phyloP scores from a whole-genome alignment of 257 asterid species.

The Penstemon newberryi region DNA sequence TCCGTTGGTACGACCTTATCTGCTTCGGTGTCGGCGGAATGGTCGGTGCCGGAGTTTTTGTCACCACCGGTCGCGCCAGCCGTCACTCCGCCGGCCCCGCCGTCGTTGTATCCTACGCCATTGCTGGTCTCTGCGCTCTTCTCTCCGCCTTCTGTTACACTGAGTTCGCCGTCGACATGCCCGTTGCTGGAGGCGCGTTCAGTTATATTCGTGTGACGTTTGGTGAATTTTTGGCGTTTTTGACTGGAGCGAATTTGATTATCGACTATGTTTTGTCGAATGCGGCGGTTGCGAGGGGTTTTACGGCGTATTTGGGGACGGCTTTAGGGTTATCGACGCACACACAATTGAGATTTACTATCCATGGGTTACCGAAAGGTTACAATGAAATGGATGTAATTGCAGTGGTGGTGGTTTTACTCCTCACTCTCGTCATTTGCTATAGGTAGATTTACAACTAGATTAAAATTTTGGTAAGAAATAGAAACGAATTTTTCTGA shows the following conservation, averaged over 20 bases:
- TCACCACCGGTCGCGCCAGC: slow-evolving; percentile 79
- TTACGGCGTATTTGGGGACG: slow-evolving; percentile 75
- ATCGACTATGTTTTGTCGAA: slow-evolving; percentile 87
- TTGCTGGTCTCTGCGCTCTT: slow-evolving; percentile 94
- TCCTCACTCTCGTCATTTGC: slow-evolving; percentile 76
- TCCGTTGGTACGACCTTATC: slow-evolving; percentile 81
- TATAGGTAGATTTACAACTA: slow-evolving; percentile 52
- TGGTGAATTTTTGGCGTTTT: slow-evolving; percentile 84
- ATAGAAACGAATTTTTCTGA: too few relatives aligned
- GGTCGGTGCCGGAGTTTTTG: slow-evolving; percentile 98
- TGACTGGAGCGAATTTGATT: slow-evolving; percentile 83
- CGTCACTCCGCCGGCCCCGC: slow-evolving; percentile 79
- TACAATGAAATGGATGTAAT: slow-evolving; percentile 76
- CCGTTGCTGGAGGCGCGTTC: slow-evolving; percentile 98
- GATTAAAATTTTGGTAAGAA: background rate
- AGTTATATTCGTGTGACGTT: slow-evolving; percentile 90
- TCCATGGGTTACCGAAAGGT: slow-evolving; percentile 61
- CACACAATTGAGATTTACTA: slow-evolving; percentile 49
- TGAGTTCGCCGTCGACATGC: slow-evolving; percentile 96
- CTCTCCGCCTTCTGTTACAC: slow-evolving; percentile 96
- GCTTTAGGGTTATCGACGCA: slow-evolving; percentile 58
- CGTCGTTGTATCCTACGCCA: slow-evolving; percentile 82
- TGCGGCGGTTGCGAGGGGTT: slow-evolving; percentile 94
- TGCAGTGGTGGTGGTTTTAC: slow-evolving; percentile 70
- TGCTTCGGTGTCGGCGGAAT: slow-evolving; percentile 90